Evolutionary conservation across 2,329 filamentous ascomycete genomes (phyloP), one percentile per base, ranked within the genome.

Genomic region (Verticillium longisporum): DNA sequence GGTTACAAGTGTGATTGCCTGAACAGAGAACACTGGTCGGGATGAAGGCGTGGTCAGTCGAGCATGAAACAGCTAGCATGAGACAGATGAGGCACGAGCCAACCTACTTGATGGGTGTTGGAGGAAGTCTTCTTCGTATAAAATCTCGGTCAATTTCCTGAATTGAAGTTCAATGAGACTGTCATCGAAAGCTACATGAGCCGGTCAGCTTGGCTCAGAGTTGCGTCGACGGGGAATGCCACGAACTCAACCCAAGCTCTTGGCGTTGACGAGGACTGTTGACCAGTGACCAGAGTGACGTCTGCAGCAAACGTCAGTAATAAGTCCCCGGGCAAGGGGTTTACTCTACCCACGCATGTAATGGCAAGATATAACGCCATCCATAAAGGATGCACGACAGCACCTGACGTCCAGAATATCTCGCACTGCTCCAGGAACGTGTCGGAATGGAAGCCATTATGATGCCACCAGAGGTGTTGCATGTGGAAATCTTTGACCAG

Each of bases 1-100:
- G 0, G 73, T 75, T 3, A 73, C 74, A 6, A 76, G 71, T 21
- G 72, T 71, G 36, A 74, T 68, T n/a, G 74, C 73, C 58, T 74
- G 74, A 11, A 73, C 68, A 2, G 70, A 69, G 55, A 71, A 72
- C 59, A 72, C 66, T 62, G 11, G 7, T 11, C 26, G 26, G 7
- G n/a, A n/a, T 31, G 26, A 5, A 41, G 2, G 18, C 21, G 26
- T n/a, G 18, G n/a, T 36, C 34, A 36, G 34, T 6, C 45, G 55
- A 11, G 50, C 1, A 10, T 6, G 3, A 10, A 13, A 9, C n/a
- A 36, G 13, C 34, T 36, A 13, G 3, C 34, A 9, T 6, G 34
- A 13, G 26, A 26, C 26, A 4, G 3, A 36, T 36, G 2, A 36
- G 13, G 13, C 13, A 36, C 13, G 34, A 36, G 6, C 7, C n/a